Evolutionary conservation across 768 basidiomycete species (phyloP).

Genomic region (Flagelloscypha sp.): DNA sequence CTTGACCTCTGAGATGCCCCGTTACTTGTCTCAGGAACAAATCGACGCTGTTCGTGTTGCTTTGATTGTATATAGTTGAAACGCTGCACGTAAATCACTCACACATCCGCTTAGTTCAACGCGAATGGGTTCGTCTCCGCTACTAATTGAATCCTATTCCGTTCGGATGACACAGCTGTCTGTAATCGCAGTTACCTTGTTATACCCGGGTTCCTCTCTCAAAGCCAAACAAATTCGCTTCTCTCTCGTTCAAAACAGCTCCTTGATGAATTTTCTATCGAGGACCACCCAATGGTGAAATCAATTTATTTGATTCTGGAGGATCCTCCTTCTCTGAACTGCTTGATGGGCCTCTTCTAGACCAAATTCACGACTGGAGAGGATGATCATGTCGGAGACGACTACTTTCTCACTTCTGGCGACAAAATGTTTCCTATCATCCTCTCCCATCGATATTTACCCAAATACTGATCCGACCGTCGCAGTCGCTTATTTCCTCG

Average conservation of each 20-base stretch:
- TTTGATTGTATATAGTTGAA: too few species aligned
- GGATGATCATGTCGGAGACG: constrained; percentile 75
- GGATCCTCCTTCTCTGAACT: neutral
- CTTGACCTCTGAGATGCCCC: too few species aligned
- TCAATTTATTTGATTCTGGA: neutral
- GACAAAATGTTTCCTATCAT: constrained; percentile 63
- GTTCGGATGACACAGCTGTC: neutral
- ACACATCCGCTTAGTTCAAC: too few species aligned
- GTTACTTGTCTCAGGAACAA: constrained; percentile 49
- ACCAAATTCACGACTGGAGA: constrained; percentile 86
- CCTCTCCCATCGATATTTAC: neutral
- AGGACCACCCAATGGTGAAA: constrained; percentile 73
- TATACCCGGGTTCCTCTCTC: constrained; percentile 61
- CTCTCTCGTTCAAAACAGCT: constrained; percentile 66
- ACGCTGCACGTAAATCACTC: too few species aligned
- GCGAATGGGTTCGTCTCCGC: too few species aligned
- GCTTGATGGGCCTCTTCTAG: constrained; percentile 26
- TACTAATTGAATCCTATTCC: neutral
- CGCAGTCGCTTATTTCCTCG: constrained; percentile 78
- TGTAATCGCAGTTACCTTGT: constrained; percentile 74
- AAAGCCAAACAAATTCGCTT: constrained; percentile 51
- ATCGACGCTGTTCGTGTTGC: too few species aligned
- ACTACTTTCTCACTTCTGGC: constrained; percentile 86
- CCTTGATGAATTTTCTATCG: constrained; percentile 68
- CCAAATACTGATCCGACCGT: neutral